A percentile compares a stretch with the other conserved stretches of the same genome.
Conservation (phyloP, 2,329 filamentous ascomycete species). For the Aspergillus terreus region DNA sequence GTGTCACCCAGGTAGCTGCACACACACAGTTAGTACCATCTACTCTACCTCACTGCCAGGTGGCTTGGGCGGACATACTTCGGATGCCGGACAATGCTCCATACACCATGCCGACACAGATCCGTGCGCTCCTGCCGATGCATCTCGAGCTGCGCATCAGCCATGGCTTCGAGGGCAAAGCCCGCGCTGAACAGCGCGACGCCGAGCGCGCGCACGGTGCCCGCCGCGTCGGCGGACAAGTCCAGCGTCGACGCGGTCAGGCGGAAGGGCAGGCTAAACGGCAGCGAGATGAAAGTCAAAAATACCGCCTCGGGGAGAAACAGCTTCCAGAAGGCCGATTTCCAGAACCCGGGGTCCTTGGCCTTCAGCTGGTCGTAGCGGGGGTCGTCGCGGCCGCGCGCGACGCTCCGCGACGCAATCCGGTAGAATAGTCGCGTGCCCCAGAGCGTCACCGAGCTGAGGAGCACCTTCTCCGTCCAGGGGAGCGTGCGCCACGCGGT, state of each 20-base stretch:
- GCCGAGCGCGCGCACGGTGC: conserved; percentile 39
- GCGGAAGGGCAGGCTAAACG: conserved; percentile 55
- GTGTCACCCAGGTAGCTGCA: conserved; percentile 59
- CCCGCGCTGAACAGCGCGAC: conserved; percentile 57
- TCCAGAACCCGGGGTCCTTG: conserved; percentile 55
- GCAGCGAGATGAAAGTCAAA: conserved; percentile 55
- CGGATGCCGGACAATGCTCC: conserved; percentile 59
- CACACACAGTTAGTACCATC: conserved; percentile 1
- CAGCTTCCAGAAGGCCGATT: conserved; percentile 50
- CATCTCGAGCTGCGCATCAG: conserved; percentile 54
- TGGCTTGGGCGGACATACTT: conserved; percentile 46
- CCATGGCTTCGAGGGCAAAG: conserved; percentile 53
- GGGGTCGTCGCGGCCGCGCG: conserved; percentile 54
- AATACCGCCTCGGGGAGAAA: conserved; percentile 58
- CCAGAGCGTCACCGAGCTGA: conserved; percentile 57
- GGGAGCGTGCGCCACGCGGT: conserved; percentile 48
- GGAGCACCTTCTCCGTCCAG: conserved; percentile 54
- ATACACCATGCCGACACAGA: conserved; percentile 56
- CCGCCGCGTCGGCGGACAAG: conserved; percentile 20
- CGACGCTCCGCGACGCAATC: conserved; percentile 47
- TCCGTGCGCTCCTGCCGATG: conserved; percentile 45
- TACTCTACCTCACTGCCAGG: too few species aligned
- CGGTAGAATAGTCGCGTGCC: conserved; percentile 55
- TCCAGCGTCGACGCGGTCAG: conserved; percentile 24
- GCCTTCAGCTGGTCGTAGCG: conserved; percentile 52